A percentile compares a stretch with the other conserved stretches of the same genome.
Conservation (phyloP, 164 flowering plant genomes). For the Magnolia changhungtana region DNA sequence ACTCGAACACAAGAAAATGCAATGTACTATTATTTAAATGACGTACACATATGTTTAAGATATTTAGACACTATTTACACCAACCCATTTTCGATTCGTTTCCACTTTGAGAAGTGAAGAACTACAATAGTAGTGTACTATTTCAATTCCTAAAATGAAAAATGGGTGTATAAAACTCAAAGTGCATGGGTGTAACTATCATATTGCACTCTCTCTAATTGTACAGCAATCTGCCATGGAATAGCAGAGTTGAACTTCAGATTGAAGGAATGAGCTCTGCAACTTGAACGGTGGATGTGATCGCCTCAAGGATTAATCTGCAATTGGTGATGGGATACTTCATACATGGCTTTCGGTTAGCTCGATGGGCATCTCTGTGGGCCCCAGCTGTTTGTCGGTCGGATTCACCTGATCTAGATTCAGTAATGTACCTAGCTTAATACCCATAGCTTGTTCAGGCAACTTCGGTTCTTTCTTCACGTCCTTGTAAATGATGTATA, state of each 20-base stretch:
- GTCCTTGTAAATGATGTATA: conserved; percentile 46
- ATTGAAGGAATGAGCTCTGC: neutral
- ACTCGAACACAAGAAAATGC: no score
- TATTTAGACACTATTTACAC: no score
- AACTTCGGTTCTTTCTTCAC: conserved; percentile 18
- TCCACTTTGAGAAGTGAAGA: no score
- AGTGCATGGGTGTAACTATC: neutral
- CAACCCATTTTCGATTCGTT: no score
- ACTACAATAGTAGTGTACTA: no score
- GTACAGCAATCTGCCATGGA: neutral
- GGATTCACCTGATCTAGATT: neutral
- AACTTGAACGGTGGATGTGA: neutral
- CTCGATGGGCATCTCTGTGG: neutral
- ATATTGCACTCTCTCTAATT: neutral
- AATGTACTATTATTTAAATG: no score
- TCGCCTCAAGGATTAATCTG: neutral
- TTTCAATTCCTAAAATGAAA: no score
- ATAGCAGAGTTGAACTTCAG: neutral
- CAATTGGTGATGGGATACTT: neutral
- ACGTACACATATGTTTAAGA: no score
- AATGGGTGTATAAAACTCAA: neutral
- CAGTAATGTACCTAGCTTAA: neutral
- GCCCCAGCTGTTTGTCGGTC: neutral
- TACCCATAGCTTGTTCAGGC: conserved; percentile 19
- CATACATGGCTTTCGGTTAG: neutral